Base-by-base conservation (phyloP, 495 filamentous ascomycete species). In the Xylaria venustula region DNA sequence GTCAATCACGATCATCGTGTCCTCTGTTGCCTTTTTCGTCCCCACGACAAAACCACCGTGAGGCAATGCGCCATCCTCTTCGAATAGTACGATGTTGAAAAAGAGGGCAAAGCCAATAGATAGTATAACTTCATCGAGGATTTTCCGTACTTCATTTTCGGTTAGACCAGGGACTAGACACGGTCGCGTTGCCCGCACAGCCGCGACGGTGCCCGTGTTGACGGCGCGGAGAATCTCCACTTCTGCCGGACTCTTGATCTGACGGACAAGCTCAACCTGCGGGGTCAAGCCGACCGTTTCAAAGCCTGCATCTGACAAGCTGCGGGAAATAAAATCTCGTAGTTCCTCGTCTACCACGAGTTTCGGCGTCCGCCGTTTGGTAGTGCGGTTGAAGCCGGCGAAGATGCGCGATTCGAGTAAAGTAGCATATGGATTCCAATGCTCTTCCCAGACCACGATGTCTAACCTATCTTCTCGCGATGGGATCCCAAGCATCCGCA, bases 291-390 rank as follows among this genome's bases (percentile, higher is more conserved):
- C 81, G 3, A 75, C 55, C 25, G 79, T 73, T 8, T 81, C 71
- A 48, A 85, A 83, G 3, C 82, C 81, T 17, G 65, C 73, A 1
- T 66, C 48, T n/a, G 59, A 67, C 2, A 85, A 70, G 1, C 81
- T 81, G 14, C 82, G 71, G 25, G 75, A 71, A 22, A 85, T 83
- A 61, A 81, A 85, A 63, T 85, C 81, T 2, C 82, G 74, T 72
- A 83, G 79, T 62, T 85, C 81, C 54, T 85, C 83, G 54, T 85
- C 82, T 6, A 84, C 76, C 76, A 85, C 82, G 28, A 83, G 54
- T 28, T 65, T 79, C 20, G 77, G 75, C n/a, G 48, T 56, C 44
- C 15, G 60, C 44, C 32, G 26, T 36, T 41, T 60, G 34, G 15
- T 22, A 19, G 7, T 2, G 0, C 37, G 17, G 7, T 63, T 54